These are phyloP conservation scores for Daldinia bambusicola DNA, from an alignment of 495 filamentous ascomycete species.

Conservation along the genomic window DNA sequence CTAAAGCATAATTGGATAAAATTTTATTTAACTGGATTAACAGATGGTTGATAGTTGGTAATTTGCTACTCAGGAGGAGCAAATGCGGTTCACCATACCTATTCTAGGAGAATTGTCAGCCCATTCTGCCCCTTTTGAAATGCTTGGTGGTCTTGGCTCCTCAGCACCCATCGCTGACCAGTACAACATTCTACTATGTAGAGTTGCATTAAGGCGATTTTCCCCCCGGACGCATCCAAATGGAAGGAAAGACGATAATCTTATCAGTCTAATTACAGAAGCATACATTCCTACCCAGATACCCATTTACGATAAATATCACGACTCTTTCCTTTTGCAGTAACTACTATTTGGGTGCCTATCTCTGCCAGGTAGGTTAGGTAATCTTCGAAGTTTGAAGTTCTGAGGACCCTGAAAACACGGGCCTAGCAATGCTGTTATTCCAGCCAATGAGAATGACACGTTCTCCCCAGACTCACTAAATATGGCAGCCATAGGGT, in stretches of 20 bases:
- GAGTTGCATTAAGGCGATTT: neutral
- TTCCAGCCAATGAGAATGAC: slow-evolving; percentile 23
- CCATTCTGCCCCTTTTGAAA: slow-evolving; percentile 34
- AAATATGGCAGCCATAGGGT: slow-evolving; percentile 9
- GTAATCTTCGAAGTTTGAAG: neutral
- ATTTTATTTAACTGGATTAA: neutral
- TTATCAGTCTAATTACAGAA: neutral
- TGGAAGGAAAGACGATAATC: neutral
- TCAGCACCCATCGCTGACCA: slow-evolving; percentile 12
- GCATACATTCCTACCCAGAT: neutral
- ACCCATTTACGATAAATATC: neutral
- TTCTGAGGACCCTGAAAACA: neutral
- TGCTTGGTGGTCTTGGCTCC: slow-evolving; percentile 37
- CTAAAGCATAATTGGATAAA: neutral
- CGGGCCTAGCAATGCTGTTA: neutral
- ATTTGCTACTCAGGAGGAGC: neutral
- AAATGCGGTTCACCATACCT: slow-evolving; percentile 19
- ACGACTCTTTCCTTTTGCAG: neutral
- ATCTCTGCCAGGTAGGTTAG: too few species aligned
- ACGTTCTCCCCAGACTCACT: slow-evolving; percentile 28
- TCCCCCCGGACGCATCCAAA: neutral
- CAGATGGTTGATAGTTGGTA: slow-evolving; percentile 3
- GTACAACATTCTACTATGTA: neutral
- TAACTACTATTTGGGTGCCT: neutral
- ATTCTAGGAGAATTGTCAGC: slow-evolving; percentile 24